A percentile compares a stretch with the other conserved stretches of the same genome.
phyloP scores from a whole-genome alignment of 805 yeast genomes.

The Candida chauliodis region DNA sequence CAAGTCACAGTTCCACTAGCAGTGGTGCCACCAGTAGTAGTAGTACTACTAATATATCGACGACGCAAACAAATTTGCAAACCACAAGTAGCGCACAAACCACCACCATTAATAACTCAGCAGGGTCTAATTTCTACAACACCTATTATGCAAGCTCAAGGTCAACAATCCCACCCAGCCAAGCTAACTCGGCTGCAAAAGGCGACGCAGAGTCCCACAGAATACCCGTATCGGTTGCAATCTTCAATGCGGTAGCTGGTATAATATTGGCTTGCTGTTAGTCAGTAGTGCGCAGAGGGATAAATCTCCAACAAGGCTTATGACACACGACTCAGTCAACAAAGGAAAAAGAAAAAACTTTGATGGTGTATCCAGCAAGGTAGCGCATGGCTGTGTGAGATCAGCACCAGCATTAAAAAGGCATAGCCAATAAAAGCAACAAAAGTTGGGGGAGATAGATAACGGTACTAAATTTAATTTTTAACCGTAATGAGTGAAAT shows the following conservation, averaged over 20 bases:
- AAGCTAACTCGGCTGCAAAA: not conserved
- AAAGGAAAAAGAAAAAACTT: not conserved
- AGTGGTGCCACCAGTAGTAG: not conserved
- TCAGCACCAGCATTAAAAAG: too few species aligned
- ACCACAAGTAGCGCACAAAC: not conserved
- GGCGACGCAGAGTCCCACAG: not conserved
- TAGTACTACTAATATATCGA: not conserved
- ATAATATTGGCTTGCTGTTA: not conserved
- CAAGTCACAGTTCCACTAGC: not conserved
- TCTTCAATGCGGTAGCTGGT: slow-evolving; percentile 1
- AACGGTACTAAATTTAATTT: too few species aligned
- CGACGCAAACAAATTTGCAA: too few species aligned
- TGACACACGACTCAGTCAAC: not conserved
- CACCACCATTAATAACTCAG: not conserved
- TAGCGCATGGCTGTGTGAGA: too few species aligned
- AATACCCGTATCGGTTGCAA: not conserved
- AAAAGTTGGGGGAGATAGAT: too few species aligned
- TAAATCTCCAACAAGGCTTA: too few species aligned
- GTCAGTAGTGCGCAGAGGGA: too few species aligned
- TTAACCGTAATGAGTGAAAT: too few species aligned
- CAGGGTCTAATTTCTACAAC: not conserved
- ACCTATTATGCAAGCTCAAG: slow-evolving; percentile 2
- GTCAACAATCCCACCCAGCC: slow-evolving; percentile 2
- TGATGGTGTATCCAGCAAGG: not conserved
- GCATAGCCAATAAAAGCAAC: too few species aligned